These are phyloP conservation scores for Quercus dentata DNA, from an alignment of 306 rosid genomes.

Conservation along the genomic window DNA sequence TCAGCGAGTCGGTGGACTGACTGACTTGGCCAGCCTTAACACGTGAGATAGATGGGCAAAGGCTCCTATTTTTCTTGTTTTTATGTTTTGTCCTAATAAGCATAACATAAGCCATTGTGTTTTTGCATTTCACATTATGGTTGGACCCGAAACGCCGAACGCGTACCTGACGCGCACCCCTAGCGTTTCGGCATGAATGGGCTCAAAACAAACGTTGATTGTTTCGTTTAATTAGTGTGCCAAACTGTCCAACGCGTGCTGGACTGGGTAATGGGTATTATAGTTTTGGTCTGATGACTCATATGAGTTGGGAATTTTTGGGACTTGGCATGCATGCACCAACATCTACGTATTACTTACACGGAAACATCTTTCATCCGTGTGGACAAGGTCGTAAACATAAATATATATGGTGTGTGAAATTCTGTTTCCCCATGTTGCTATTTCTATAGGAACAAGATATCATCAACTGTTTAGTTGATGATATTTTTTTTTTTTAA, in stretches of 20 bases:
- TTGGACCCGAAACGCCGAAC: neutral
- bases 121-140: neutral
- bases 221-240: neutral
- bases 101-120: no score
- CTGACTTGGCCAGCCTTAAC: neutral
- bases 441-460: no score
- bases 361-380: neutral
- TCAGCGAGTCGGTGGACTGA: slow-evolving; percentile 28
- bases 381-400: neutral
- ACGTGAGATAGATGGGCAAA: neutral
- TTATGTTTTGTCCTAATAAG: neutral
- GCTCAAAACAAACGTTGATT: no score
- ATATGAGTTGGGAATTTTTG: no score
- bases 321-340: neutral
- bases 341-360: neutral
- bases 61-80: neutral
- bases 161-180: neutral
- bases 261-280: neutral
- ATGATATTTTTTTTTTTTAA: no score
- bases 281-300: neutral
- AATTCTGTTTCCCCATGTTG: no score
- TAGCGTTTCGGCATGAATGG: neutral
- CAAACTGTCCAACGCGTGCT: neutral
- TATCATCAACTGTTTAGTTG: no score
- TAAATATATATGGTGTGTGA: no score